Evolutionary conservation across 768 basidiomycete genomes (phyloP), one percentile per base, ranked within the genome.

Genomic region (Rhodotorula babjevae): DNA sequence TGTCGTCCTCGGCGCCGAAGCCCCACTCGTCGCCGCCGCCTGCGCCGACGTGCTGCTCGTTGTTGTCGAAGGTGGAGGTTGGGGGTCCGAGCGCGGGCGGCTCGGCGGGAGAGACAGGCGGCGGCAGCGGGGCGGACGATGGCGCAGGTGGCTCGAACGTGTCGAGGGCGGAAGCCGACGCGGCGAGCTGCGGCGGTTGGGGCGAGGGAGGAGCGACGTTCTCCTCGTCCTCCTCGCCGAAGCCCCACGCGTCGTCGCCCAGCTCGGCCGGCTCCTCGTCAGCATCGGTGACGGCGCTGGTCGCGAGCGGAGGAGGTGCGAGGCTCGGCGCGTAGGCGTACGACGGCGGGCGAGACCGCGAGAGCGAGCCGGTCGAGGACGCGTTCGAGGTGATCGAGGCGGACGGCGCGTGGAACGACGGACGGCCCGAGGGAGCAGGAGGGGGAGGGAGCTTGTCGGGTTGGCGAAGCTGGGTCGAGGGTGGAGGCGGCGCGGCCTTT

Each of bases 231-330:
- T 71, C 69, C 31, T 65, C 64, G 40, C 70, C 72, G 44, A 77
- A 72, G 29, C 67, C 73, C 76, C 76, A 78, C 0, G 67, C 75
- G 27, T 72, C 74, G 31, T 68, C 71, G 10, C 65, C 74, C 23
- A 25, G 65, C 8, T 63, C 68, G 16, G 56, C 65, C 12, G 11
- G 53, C 5, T 55, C 56, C 11, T 64, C 70, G 2, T 55, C 71
- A 4, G 52, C 47, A 2, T 18, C 36, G 36, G 19, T 57, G 36
- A 60, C 47, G 7, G 8, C 49, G 12, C 12, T 6, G 8, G 12
- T 10, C 11, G 56, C 29, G 49, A 67, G 50, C 1, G 66, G 46
- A 0, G 66, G 71, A 11, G 66, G 66, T 0, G 66, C 66, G 23
- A 67, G 71, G 9, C 11, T 57, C 29, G 71, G 60, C 6, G 71